Evolutionary conservation across 2,329 filamentous ascomycete species (phyloP), one percentile per base, ranked within the genome.

Genomic region (Clonostachys sp.): DNA sequence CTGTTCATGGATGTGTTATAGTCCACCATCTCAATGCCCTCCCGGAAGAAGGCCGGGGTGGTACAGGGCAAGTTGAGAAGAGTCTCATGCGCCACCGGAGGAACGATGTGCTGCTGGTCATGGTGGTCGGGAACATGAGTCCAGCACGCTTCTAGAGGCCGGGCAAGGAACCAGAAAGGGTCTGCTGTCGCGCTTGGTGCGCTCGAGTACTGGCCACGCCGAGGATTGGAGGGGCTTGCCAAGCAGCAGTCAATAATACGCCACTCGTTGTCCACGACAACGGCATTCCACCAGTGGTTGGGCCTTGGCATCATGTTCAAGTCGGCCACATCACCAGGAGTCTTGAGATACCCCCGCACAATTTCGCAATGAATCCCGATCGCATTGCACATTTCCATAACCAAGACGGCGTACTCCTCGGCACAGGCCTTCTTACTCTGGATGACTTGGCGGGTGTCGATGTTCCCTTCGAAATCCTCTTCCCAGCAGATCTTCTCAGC

Each of bases 261-360:
- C 94, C 94, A 99, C 67, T 96, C 91, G 18, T 88, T 86, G 64
- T 99, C 94, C 9, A 96, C 84, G 35, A 96, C 72, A 16, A 97
- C 89, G 1, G 90, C 85, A 57, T 99, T 99, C 94, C 94, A 99
- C 84, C 88, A 97, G 68, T 99, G 94, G 60, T 99, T 99, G 0
- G 92, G 80, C 33, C 86, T 83, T n/a, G 89, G 89, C 64, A 92
- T 82, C 49, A 86, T 86, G 51, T 87, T 88, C 41, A 91, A 74
- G 57, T 97, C 91, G 2, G 87, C 74, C 8, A 85, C 72, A 58
- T 97, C 94, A 1, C 92, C 92, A 0, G 94, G 94, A 1, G 81
- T 77, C 64, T 99, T 99, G 48, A 99, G 80, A 61, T 94, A 97
- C 1, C 94, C 94, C 50, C 85, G 83, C 13, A 99, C 83, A 17